Percentiles rank a stretch among this genome's conserved stretches.
Conservation (phyloP, 1,284 basidiomycete species). For the Trichosporon coremiiforme region DNA sequence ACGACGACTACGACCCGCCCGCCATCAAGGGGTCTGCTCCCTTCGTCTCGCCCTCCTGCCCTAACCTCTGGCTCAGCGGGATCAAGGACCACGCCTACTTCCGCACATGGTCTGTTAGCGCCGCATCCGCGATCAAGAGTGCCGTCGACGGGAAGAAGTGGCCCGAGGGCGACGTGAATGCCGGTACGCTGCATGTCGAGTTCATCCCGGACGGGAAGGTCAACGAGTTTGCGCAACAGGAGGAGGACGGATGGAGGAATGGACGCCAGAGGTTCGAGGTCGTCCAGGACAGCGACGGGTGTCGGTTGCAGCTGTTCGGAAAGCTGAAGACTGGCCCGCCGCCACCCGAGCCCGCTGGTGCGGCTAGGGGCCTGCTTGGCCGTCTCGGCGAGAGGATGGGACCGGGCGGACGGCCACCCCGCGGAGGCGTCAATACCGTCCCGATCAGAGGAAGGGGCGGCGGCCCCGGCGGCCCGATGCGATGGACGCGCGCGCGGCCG, state of each 20-base stretch:
- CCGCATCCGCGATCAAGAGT: background rate
- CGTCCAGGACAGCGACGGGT: background rate
- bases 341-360: constrained; percentile 1
- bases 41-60: constrained; percentile 37
- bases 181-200: background rate
- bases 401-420: background rate
- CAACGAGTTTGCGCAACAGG: background rate
- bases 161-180: constrained; percentile 4
- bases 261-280: constrained; percentile 1
- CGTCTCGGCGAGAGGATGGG: constrained; percentile 6
- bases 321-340: background rate
- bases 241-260: constrained; percentile 6
- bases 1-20: constrained; percentile 29
- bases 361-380: background rate
- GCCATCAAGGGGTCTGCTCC: constrained; percentile 31
- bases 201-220: constrained; percentile 4
- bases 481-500: background rate
- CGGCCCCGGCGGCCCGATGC: background rate
- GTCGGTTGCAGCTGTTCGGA: background rate
- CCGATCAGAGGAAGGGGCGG: background rate
- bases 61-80: constrained; percentile 51
- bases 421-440: background rate
- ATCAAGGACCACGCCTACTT: constrained; percentile 54
- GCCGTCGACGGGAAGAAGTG: constrained; percentile 3
- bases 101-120: background rate